Conservation (phyloP, 2,329 filamentous ascomycete species). For the Aspergillus sojae region DNA sequence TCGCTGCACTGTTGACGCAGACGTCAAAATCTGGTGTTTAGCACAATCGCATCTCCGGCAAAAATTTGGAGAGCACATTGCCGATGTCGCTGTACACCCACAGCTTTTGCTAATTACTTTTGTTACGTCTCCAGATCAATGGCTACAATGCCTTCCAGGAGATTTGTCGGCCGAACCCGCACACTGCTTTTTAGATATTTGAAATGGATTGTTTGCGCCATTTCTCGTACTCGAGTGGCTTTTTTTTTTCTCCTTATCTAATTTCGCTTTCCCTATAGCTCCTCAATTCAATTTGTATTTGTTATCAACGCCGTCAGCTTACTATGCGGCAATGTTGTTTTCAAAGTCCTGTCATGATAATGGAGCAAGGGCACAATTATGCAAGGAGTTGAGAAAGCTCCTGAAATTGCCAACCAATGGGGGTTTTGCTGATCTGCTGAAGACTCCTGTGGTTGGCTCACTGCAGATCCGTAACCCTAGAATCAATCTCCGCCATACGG, state of each 20-base stretch:
- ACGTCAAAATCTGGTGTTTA: neutral
- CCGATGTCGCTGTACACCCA: neutral
- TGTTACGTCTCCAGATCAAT: neutral
- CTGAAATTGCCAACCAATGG: neutral
- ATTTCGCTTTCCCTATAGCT: neutral
- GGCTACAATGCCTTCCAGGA: neutral
- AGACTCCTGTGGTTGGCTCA: neutral
- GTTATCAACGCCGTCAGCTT: neutral
- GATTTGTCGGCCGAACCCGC: neutral
- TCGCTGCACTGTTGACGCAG: neutral
- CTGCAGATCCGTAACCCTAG: neutral
- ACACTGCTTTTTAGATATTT: neutral
- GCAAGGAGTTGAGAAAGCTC: neutral
- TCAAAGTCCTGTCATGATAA: neutral
- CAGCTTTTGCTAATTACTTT: neutral
- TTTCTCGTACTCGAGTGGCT: neutral
- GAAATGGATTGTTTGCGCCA: neutral
- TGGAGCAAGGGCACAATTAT: constrained; percentile 1
- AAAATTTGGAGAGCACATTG: neutral
- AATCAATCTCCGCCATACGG: neutral
- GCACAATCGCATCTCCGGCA: neutral
- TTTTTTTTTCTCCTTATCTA: neutral
- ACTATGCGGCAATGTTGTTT: neutral
- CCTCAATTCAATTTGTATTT: neutral
- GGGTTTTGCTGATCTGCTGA: neutral